phyloP scores from a whole-genome alignment of 2,329 filamentous ascomycete species.

The Septoria petroselini region DNA sequence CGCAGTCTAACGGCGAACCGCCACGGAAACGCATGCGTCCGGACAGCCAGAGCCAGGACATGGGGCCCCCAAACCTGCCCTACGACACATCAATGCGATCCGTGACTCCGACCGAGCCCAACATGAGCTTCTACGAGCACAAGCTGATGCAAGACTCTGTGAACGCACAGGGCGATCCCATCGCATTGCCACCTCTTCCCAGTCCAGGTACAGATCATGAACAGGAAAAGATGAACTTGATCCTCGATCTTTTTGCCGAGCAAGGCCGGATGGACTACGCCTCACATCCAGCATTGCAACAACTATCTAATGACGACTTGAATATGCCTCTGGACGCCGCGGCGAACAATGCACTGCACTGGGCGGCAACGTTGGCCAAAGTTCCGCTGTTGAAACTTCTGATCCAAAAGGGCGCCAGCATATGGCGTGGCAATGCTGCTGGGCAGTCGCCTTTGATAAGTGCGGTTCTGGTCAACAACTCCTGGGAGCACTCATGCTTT shows the following conservation, averaged over 20 bases:
- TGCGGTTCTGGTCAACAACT: conserved; percentile 89
- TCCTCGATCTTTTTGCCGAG: conserved; percentile 69
- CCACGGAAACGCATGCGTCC: conserved; percentile 72
- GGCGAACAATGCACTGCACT: conserved; percentile 87
- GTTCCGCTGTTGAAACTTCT: conserved; percentile 77
- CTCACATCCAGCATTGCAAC: conserved; percentile 72
- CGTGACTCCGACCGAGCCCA: conserved; percentile 71
- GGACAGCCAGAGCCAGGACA: conserved; percentile 34
- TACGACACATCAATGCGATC: conserved; percentile 59
- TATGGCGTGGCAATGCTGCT: conserved; percentile 80
- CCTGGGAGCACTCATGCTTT: conserved; percentile 85
- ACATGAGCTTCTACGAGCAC: conserved; percentile 70
- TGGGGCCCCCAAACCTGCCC: conserved; percentile 34
- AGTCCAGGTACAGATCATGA: conserved; percentile 59
- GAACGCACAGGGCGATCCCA: conserved; percentile 53
- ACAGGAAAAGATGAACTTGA: conserved; percentile 74
- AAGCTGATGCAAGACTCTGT: conserved; percentile 34
- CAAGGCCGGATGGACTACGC: conserved; percentile 65
- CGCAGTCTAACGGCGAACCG: conserved; percentile 62
- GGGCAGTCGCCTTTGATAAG: conserved; percentile 93
- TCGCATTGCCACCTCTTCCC: conserved; percentile 63
- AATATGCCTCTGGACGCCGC: conserved; percentile 90
- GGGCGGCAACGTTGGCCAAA: conserved; percentile 89
- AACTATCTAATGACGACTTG: conserved; percentile 73
- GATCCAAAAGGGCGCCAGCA: conserved; percentile 79